Evolutionary conservation across 306 rosid genomes (phyloP).

Genomic region (Gynostemma pentaphyllum): DNA sequence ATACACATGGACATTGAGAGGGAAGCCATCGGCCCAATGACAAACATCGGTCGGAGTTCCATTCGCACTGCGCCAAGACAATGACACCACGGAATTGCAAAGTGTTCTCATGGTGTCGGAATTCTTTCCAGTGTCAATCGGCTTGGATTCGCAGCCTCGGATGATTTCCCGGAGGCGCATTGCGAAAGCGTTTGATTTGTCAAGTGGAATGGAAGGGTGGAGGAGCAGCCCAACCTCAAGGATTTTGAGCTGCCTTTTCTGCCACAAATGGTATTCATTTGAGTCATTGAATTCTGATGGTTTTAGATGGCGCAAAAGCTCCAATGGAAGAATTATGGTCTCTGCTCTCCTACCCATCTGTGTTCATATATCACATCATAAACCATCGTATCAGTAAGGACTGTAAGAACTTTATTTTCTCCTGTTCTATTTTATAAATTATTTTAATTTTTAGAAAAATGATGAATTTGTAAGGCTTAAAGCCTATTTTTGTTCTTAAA

Average conservation of each 20-base stretch:
- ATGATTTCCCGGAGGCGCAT: constrained; percentile 61
- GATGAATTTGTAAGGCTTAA: too few species aligned
- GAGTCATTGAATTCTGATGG: constrained; percentile 80
- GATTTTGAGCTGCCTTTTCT: constrained; percentile 66
- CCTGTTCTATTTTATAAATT: too few species aligned
- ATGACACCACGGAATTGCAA: constrained; percentile 70
- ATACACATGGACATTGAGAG: constrained; percentile 63
- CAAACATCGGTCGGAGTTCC: constrained; percentile 76
- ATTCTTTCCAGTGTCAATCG: constrained; percentile 64
- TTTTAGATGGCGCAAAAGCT: constrained; percentile 69
- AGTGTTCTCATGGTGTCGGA: constrained; percentile 86
- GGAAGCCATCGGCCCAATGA: constrained; percentile 95
- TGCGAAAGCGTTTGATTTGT: constrained; percentile 48
- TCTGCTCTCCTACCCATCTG: constrained; percentile 85
- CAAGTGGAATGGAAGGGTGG: constrained; percentile 57
- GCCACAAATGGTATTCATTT: constrained; percentile 78
- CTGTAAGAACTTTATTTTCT: background rate
- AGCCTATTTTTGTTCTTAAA: too few species aligned
- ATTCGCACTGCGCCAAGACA: constrained; percentile 74
- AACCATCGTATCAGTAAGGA: background rate
- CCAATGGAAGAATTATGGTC: constrained; percentile 88
- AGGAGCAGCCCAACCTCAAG: constrained; percentile 64
- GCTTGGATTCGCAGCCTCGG: constrained; percentile 19
- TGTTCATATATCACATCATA: too few species aligned
- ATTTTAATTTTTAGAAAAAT: too few species aligned